These are phyloP conservation scores for Solanum dulcamara DNA, from an alignment of 257 asterid species.

Conservation along the genomic window DNA sequence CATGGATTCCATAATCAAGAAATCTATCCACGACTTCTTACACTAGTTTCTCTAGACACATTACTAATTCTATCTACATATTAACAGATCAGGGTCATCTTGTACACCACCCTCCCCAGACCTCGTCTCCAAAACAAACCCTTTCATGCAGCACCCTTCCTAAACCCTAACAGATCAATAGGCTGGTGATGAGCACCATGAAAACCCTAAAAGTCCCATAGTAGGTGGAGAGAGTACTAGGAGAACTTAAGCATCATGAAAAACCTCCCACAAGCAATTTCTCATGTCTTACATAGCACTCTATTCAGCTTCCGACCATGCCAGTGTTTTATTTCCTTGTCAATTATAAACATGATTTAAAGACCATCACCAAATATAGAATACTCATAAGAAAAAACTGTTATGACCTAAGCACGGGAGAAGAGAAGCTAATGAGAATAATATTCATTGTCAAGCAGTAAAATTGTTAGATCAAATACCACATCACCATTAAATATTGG, in stretches of 20 bases:
- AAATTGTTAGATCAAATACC: neutral
- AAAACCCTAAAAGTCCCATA: neutral
- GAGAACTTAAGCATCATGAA: neutral
- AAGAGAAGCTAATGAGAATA: neutral
- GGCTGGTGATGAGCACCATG: neutral
- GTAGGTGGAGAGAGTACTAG: neutral
- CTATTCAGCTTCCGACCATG: neutral
- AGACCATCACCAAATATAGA: neutral
- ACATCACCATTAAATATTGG: neutral
- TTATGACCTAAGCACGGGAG: neutral
- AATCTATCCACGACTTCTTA: neutral
- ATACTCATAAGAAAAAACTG: neutral
- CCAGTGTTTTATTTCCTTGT: neutral
- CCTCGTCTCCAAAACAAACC: neutral
- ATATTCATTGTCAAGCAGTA: neutral
- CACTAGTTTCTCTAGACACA: neutral
- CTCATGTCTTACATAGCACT: neutral
- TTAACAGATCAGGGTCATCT: neutral
- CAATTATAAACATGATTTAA: neutral
- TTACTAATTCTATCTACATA: neutral
- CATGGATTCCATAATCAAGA: neutral
- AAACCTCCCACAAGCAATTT: neutral
- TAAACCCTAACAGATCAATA: neutral
- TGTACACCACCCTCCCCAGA: neutral
- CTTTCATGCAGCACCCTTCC: neutral